A percentile compares a stretch with the other conserved stretches of the same genome.
Conservation (phyloP, 2,329 filamentous ascomycete genomes). For the Botryosphaeria agaves region DNA sequence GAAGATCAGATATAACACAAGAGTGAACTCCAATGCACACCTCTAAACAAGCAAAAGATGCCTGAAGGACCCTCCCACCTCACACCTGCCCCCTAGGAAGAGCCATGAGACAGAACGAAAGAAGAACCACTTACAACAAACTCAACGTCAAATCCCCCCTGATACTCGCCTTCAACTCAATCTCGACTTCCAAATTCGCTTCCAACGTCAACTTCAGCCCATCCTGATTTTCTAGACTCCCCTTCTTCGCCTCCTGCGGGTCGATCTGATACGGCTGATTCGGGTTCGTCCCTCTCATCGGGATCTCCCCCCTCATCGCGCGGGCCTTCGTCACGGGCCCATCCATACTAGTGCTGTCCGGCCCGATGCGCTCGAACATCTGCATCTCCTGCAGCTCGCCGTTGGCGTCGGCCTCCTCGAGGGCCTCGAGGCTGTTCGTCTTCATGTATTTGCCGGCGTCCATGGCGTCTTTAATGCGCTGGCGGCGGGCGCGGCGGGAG, state of each 20-base stretch:
- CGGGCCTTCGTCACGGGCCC: conserved; percentile 37
- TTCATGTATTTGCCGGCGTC: conserved; percentile 34
- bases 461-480: conserved; percentile 25
- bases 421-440: conserved; percentile 28
- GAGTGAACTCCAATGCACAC: too few relatives aligned
- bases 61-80: too few relatives aligned
- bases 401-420: conserved; percentile 34
- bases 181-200: conserved; percentile 66
- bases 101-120: too few relatives aligned
- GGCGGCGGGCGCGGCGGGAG: conserved; percentile 28
- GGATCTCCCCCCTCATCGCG: conserved; percentile 36
- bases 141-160: conserved; percentile 69
- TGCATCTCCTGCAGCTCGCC: conserved; percentile 29
- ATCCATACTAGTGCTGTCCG: conserved; percentile 37
- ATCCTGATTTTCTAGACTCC: conserved; percentile 37
- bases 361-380: conserved; percentile 37
- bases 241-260: conserved; percentile 24
- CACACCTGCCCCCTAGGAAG: too few relatives aligned
- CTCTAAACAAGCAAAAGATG: too few relatives aligned
- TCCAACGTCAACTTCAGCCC: conserved; percentile 57
- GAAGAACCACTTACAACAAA: conserved; percentile 44
- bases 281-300: conserved; percentile 32
- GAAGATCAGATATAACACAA: too few relatives aligned
- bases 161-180: conserved; percentile 72
- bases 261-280: conserved; percentile 27